Conservation (phyloP, 805 yeast genomes). For the Saccharomycopsis microspora region DNA sequence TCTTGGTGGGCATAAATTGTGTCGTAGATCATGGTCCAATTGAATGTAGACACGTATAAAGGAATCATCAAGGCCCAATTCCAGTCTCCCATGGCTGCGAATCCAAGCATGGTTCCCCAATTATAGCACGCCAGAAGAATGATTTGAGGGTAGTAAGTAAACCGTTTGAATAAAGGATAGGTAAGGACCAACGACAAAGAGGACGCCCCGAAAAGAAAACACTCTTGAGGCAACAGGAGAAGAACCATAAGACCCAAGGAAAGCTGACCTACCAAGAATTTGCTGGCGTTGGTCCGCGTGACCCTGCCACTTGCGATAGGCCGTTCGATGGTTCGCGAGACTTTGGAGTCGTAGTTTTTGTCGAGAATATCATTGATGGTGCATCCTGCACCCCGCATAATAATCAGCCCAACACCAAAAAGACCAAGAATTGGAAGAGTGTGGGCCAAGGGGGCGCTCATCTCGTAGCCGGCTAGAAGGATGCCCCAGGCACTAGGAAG, state of each 20-base stretch:
- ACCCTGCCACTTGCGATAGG: conserved; percentile 92
- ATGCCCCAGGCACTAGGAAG: conserved; percentile 92
- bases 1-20: conserved; percentile 98
- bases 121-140: conserved; percentile 73
- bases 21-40: conserved; percentile 95
- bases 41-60: conserved; percentile 60
- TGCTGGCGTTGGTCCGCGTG: conserved; percentile 52
- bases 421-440: conserved; percentile 52
- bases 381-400: conserved; percentile 98
- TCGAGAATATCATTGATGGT: conserved; percentile 88
- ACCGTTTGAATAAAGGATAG: conserved; percentile 88
- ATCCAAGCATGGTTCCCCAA: conserved; percentile 92
- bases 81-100: conserved; percentile 91
- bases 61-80: conserved; percentile 68
- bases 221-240: conserved; percentile 61
- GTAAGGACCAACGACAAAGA: conserved; percentile 72
- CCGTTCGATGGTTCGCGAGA: conserved; percentile 77
- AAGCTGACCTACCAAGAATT: conserved; percentile 65
- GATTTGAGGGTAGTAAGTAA: conserved; percentile 92
- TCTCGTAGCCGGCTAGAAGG: conserved; percentile 71
- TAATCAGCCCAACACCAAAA: conserved; percentile 73
- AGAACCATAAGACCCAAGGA: conserved; percentile 63
- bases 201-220: conserved; percentile 73
- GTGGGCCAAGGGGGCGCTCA: conserved; percentile 55
- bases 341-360: conserved; percentile 71